phyloP scores from a whole-genome alignment of 345 rosid genomes.

The Ceriops decandra region DNA sequence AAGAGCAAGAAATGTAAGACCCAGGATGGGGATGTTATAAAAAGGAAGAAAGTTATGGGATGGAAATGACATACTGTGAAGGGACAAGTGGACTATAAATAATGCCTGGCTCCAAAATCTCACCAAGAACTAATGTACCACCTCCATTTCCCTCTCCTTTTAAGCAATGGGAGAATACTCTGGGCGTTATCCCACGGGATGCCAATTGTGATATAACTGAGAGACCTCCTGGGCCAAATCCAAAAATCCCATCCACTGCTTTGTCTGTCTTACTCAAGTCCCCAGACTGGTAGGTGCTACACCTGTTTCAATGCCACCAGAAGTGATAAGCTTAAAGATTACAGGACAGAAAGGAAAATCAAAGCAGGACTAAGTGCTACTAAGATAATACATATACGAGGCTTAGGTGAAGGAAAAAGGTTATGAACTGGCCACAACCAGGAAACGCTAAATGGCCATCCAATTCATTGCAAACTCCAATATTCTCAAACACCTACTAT shows the following conservation, averaged over 20 bases:
- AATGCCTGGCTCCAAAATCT: conserved; percentile 37
- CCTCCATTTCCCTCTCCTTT: conserved; percentile 38
- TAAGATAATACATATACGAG: no score
- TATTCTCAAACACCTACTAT: no score
- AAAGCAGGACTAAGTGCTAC: background rate
- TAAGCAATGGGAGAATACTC: conserved; percentile 34
- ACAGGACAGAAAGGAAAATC: conserved; percentile 1
- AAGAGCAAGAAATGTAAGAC: background rate
- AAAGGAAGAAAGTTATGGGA: background rate
- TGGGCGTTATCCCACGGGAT: conserved; percentile 26
- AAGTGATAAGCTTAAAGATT: no score
- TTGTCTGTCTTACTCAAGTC: conserved; percentile 29
- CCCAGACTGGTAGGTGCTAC: conserved; percentile 32
- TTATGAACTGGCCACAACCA: no score
- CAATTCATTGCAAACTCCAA: no score
- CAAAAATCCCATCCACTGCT: conserved; percentile 36
- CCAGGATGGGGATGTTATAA: background rate
- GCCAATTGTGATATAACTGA: conserved; percentile 32
- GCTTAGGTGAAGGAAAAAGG: no score
- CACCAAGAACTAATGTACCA: conserved; percentile 35
- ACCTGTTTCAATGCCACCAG: conserved; percentile 27
- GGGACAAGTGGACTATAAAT: conserved; percentile 31
- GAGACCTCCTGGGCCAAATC: conserved; percentile 35
- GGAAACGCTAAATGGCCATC: no score
- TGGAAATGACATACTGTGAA: conserved; percentile 25